These are phyloP conservation scores for Plasmodium inui DNA, from an alignment of 169 alveolate genomes.

Conservation along the genomic window DNA sequence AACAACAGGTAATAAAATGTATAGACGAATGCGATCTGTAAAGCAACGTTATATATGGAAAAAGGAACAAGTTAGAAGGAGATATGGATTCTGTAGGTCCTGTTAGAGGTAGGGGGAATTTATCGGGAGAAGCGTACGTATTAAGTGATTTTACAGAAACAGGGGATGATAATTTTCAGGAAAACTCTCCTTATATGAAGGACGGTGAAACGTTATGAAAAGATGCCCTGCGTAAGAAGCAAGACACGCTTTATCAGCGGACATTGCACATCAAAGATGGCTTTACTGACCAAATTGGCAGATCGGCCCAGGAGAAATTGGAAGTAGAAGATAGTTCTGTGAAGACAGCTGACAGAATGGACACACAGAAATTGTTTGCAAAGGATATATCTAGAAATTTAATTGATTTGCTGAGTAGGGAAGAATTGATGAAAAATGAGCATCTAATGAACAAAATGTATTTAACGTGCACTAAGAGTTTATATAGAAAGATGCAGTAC, in stretches of 20 bases:
- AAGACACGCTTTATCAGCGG: neutral
- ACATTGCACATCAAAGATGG: neutral
- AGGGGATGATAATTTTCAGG: neutral
- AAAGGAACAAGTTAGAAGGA: too few relatives aligned
- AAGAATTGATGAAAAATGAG: neutral
- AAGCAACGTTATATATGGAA: too few relatives aligned
- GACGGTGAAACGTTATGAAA: neutral
- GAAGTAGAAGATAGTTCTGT: neutral
- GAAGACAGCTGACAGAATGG: neutral
- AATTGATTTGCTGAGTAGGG: neutral
- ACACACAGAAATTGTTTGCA: neutral
- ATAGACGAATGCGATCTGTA: too few relatives aligned
- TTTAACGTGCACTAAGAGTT: neutral
- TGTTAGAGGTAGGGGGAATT: too few relatives aligned
- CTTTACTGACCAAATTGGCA: neutral
- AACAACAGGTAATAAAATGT: neutral
- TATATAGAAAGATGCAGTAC: neutral
- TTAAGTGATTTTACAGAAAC: too few relatives aligned
- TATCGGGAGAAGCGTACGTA: too few relatives aligned
- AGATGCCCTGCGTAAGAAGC: neutral
- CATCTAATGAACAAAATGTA: neutral
- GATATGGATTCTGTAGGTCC: too few relatives aligned
- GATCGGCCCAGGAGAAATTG: neutral
- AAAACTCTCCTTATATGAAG: neutral
- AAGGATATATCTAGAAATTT: neutral